Conservation (phyloP, 768 basidiomycete species). For the Cyclocybe cylindracea region DNA sequence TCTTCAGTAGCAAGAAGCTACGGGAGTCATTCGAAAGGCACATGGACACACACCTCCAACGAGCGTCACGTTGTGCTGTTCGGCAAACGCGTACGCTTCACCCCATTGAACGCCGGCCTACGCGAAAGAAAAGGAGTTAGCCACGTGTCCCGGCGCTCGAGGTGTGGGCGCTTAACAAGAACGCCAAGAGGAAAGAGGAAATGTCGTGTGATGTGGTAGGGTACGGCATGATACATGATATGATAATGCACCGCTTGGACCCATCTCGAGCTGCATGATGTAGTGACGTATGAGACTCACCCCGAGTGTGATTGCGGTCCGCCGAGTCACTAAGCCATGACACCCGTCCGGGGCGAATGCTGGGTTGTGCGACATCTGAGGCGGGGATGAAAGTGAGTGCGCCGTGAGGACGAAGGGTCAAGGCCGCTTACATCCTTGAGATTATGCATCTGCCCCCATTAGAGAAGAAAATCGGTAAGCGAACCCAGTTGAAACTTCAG, state of each 20-base stretch:
- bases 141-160: not conserved
- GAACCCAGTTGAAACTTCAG: no score
- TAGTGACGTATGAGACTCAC: slow-evolving; percentile 27
- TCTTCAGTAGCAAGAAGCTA: no score
- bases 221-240: no score
- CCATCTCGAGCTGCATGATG: no score
- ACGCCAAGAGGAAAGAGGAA: no score
- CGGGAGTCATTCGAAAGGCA: no score
- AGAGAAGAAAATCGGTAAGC: no score
- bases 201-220: no score
- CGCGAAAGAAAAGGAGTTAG: not conserved
- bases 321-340: slow-evolving; percentile 5
- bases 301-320: slow-evolving; percentile 34
- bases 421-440: slow-evolving; percentile 33
- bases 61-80: slow-evolving; percentile 42
- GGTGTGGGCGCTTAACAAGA: no score
- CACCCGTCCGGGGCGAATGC: slow-evolving; percentile 39
- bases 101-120: slow-evolving; percentile 49
- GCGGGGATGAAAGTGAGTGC: not conserved
- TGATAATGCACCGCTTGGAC: no score
- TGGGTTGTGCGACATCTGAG: slow-evolving; percentile 34
- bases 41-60: slow-evolving; percentile 31
- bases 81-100: slow-evolving; percentile 45
- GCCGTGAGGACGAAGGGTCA: not conserved
- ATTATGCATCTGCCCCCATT: slow-evolving; percentile 35